Base-by-base conservation (phyloP, 148 eudicot species). In the Arbutus unedo region DNA sequence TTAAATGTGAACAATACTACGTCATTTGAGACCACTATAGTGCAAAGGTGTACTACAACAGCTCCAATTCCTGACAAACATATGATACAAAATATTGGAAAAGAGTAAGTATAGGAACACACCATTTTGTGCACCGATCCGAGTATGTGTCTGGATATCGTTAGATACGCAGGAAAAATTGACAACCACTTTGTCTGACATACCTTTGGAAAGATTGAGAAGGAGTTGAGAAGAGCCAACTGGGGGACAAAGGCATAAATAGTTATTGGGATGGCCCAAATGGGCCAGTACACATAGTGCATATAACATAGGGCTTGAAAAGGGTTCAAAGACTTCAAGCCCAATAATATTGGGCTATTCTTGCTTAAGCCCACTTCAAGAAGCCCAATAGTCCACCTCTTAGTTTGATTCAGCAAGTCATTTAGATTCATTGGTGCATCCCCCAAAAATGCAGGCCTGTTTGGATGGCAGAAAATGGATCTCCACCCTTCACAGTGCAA, bases 401-500 rank as follows among this genome's bases (percentile, higher is more conserved):
- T 91, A 73, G 85, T 75, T 54, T 91, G 96, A 77, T 79, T 86
- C 53, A 91, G 70, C 4, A 82, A 45, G 80, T 91, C 93, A 31
- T 79, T 41, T 31, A 93, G 88, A 0, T 88, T 67, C 2, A 87
- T 82, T 0, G 96, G 96, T 51, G 82, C 56, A 59, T 90, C 91
- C 8, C 93, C 96, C 70, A 90, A 86, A 80, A 89, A 93, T 16
- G 91, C 90, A 3, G 90, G 82, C 74, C 91, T 85, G 4, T 85
- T 76, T 0, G 96, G 96, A 79, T 83, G 10, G 83, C 90, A 91
- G 50, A 91, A 89, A 25, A 88, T 38, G 6, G 84, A 60, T 74
- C n/a, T 88, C 96, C 96, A 93, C 10, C 96, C 96, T 60, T 89
- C 88, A 81, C 96, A 88, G 18, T 90, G 90, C 74, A 90, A 62